Percentiles rank a stretch among this genome's conserved stretches.
Conservation (phyloP, 1,284 basidiomycete species). For the Jaminaea rosea region DNA sequence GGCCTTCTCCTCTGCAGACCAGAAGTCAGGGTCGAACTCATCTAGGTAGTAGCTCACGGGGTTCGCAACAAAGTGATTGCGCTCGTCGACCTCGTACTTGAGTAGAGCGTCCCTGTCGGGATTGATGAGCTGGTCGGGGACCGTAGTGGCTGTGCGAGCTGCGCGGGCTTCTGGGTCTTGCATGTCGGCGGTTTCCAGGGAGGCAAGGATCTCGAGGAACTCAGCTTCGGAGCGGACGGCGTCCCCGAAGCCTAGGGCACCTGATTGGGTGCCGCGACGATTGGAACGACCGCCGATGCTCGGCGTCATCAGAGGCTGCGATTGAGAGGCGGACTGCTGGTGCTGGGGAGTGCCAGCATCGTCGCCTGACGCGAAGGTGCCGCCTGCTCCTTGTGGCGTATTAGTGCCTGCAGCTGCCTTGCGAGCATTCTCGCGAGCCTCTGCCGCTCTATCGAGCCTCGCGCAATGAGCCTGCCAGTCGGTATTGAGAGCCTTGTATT, state of each 20-base stretch:
- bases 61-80: conserved; percentile 69
- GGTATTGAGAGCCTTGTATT: conserved; percentile 32
- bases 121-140: conserved; percentile 80
- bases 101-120: conserved; percentile 55
- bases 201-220: conserved; percentile 92
- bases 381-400: conserved; percentile 19
- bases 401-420: conserved; percentile 1
- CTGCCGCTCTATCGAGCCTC: conserved; percentile 28
- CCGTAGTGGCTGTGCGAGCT: conserved; percentile 72
- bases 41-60: conserved; percentile 58
- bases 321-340: neutral
- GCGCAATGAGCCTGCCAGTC: conserved; percentile 39
- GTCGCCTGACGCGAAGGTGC: conserved; percentile 12
- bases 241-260: conserved; percentile 59
- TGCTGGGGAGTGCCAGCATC: conserved; percentile 4
- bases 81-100: conserved; percentile 63
- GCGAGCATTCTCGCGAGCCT: conserved; percentile 19
- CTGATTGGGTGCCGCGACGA: conserved; percentile 21
- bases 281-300: conserved; percentile 20
- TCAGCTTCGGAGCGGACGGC: conserved; percentile 88
- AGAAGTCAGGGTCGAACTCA: conserved; percentile 49
- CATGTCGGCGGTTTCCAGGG: conserved; percentile 79
- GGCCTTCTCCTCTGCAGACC: conserved; percentile 77
- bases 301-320: neutral
- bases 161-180: conserved; percentile 83